Percentiles rank a stretch among this genome's conserved stretches.
Conservation (phyloP, 345 rosid genomes). For the Cochlearia excelsa region DNA sequence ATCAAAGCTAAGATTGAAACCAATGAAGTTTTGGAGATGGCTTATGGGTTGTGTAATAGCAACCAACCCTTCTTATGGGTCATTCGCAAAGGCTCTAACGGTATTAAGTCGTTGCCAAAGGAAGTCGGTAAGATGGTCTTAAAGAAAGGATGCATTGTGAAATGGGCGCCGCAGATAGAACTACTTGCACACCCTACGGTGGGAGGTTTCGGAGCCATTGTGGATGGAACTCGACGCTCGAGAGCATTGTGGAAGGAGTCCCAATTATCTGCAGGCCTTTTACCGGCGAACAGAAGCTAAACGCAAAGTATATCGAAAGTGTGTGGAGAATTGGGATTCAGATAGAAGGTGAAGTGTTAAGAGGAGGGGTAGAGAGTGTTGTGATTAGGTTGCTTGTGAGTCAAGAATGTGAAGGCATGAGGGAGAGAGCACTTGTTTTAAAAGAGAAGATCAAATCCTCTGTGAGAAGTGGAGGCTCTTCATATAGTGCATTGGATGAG, state of each 20-base stretch:
- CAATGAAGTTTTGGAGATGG: slow-evolving; percentile 30
- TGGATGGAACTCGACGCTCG: slow-evolving; percentile 41
- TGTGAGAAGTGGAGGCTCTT: too few species aligned
- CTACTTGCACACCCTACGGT: slow-evolving; percentile 32
- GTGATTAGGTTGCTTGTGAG: slow-evolving; percentile 13
- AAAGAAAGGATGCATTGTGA: slow-evolving; percentile 27
- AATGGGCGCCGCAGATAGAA: slow-evolving; percentile 39
- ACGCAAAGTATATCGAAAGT: slow-evolving; percentile 24
- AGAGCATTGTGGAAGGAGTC: slow-evolving; percentile 36
- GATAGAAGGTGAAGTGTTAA: slow-evolving; percentile 13
- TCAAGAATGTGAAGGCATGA: too few species aligned
- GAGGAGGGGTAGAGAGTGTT: slow-evolving; percentile 3
- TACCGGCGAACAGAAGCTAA: slow-evolving; percentile 35
- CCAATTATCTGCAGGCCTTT: slow-evolving; percentile 40
- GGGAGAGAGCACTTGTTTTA: too few species aligned
- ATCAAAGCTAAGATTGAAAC: slow-evolving; percentile 34
- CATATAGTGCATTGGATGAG: too few species aligned
- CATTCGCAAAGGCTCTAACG: slow-evolving; percentile 17
- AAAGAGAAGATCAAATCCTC: too few species aligned
- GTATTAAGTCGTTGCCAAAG: slow-evolving; percentile 21
- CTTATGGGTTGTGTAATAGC: slow-evolving; percentile 35
- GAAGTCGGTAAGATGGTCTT: slow-evolving; percentile 18
- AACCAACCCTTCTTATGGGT: slow-evolving; percentile 41
- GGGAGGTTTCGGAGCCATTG: slow-evolving; percentile 41
- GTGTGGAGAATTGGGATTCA: slow-evolving; percentile 24